These are phyloP conservation scores for Omphalotus guepiniiformis DNA, from an alignment of 768 basidiomycete genomes.

Conservation along the genomic window DNA sequence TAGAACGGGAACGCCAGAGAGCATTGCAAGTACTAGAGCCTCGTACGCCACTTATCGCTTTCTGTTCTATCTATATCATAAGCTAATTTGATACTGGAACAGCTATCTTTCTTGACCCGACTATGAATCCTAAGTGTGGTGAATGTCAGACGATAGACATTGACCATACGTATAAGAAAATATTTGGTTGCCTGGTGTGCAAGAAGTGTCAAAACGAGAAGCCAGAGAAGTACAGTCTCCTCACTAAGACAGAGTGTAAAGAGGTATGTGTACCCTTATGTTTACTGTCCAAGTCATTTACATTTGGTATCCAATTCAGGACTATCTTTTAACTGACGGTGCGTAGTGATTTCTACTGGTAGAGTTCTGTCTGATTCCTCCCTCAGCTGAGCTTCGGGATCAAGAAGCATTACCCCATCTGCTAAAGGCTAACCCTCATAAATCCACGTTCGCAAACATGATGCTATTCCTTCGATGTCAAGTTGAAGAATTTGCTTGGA, in stretches of 20 bases:
- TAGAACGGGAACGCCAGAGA: conserved; percentile 75
- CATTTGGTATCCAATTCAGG: conserved; percentile 40
- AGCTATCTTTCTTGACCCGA: conserved; percentile 79
- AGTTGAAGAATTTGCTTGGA: conserved; percentile 95
- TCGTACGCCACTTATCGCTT: conserved; percentile 40
- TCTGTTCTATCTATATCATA: background rate
- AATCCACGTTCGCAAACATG: conserved; percentile 96
- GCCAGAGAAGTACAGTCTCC: conserved; percentile 88
- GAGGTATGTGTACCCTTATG: conserved; percentile 50
- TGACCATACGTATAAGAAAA: conserved; percentile 74
- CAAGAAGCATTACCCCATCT: conserved; percentile 90
- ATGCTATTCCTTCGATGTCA: conserved; percentile 95
- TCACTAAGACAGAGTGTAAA: conserved; percentile 99
- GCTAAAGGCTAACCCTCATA: conserved; percentile 91
- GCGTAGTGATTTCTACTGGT: conserved; percentile 22
- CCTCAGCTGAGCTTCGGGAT: conserved; percentile 87
- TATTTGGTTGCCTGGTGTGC: conserved; percentile 85
- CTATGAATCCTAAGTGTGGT: conserved; percentile 74
- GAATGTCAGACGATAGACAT: conserved; percentile 90
- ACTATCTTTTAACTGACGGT: conserved; percentile 95
- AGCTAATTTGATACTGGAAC: conserved; percentile 4
- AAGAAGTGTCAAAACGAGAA: conserved; percentile 84
- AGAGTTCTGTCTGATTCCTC: conserved; percentile 3
- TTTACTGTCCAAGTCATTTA: background rate
- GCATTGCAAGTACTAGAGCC: conserved; percentile 73